These are phyloP conservation scores for Lasiodiplodia theobromae DNA, from an alignment of 2,329 filamentous ascomycete species.

Conservation along the genomic window DNA sequence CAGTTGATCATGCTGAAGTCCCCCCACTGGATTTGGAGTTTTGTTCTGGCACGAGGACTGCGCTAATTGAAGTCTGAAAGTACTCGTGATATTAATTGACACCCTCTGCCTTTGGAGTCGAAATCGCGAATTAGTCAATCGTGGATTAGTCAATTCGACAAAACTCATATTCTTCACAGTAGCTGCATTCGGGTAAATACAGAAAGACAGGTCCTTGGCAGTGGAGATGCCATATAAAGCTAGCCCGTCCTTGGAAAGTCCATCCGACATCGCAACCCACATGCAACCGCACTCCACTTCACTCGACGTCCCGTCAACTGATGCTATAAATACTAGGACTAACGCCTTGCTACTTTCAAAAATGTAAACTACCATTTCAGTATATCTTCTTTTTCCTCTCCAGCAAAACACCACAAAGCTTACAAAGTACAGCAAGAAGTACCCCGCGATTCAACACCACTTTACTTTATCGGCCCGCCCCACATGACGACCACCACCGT, in stretches of 20 bases:
- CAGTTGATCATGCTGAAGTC: too few relatives aligned
- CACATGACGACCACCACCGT: constrained; percentile 31
- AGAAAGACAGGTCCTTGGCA: background rate
- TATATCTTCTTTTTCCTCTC: background rate
- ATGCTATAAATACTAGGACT: background rate
- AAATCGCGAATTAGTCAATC: background rate
- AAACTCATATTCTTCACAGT: background rate
- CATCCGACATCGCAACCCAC: constrained; percentile 25
- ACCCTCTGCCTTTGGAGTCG: too few relatives aligned
- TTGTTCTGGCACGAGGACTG: background rate
- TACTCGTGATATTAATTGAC: too few relatives aligned
- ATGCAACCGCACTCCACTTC: constrained; percentile 10
- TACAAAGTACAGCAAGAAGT: background rate
- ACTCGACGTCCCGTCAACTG: background rate
- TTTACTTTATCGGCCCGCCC: background rate
- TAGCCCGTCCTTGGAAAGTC: constrained; percentile 17
- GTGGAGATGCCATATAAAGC: background rate
- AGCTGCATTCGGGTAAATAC: background rate
- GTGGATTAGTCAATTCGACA: background rate
- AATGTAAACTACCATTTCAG: background rate
- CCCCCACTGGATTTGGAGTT: background rate
- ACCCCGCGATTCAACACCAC: background rate
- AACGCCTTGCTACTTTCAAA: background rate
- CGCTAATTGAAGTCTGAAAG: too few relatives aligned
- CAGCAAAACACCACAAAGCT: background rate